A percentile compares a stretch with the other conserved stretches of the same genome.
Conservation (phyloP, 1,284 basidiomycete genomes). For the Puccinia novopanici region DNA sequence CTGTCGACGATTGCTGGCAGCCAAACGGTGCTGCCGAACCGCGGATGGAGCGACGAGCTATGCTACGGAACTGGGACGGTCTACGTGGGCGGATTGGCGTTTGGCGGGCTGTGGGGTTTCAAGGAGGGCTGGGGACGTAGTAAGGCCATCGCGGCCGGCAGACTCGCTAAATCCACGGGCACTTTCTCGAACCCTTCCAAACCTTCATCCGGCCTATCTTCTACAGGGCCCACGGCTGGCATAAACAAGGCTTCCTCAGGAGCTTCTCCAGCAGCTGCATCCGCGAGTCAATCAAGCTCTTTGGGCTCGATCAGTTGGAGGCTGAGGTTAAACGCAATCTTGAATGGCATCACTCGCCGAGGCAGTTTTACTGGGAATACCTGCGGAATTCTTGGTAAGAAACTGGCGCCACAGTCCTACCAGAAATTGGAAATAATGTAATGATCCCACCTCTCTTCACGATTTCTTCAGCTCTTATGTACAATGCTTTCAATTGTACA, state of each 20-base stretch:
- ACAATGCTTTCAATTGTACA: slow-evolving; percentile 93
- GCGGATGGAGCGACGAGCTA: slow-evolving; percentile 98
- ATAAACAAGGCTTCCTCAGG: slow-evolving; percentile 49
- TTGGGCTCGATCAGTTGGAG: slow-evolving; percentile 59
- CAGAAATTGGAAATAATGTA: neutral
- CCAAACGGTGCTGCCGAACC: slow-evolving; percentile 80
- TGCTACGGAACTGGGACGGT: slow-evolving; percentile 99
- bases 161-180: slow-evolving; percentile 49
- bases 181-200: slow-evolving; percentile 48
- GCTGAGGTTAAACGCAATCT: slow-evolving; percentile 90
- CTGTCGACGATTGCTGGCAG: slow-evolving; percentile 80
- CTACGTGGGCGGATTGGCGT: slow-evolving; percentile 88
- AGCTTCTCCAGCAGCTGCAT: slow-evolving; percentile 47
- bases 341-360: slow-evolving; percentile 93
- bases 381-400: slow-evolving; percentile 87
- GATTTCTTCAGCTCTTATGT: slow-evolving; percentile 74
- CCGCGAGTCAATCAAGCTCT: slow-evolving; percentile 43
- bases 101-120: slow-evolving; percentile 93
- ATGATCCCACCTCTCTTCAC: neutral
- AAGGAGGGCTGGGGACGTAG: slow-evolving; percentile 88
- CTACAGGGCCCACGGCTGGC: slow-evolving; percentile 43
- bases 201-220: slow-evolving; percentile 51
- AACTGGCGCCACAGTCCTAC: slow-evolving; percentile 45
- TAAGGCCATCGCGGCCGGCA: slow-evolving; percentile 55
- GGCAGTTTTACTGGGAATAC: slow-evolving; percentile 98